Evolutionary conservation across 768 basidiomycete genomes (phyloP), one percentile per base, ranked within the genome.

Genomic region (Pholiota molesta): DNA sequence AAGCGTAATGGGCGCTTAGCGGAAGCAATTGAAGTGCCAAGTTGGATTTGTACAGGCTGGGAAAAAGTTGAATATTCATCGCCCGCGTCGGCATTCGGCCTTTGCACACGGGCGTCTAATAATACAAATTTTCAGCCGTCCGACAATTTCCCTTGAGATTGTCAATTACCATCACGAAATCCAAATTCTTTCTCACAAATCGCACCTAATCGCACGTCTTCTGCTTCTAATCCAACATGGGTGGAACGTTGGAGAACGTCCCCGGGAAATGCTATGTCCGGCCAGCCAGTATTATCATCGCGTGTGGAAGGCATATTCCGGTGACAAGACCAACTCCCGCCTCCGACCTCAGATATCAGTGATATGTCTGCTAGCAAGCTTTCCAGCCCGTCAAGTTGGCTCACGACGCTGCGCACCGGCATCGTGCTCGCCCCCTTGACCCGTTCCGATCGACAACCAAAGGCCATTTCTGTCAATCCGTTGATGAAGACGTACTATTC

Each of bases 341-440:
- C 47, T 45, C 47, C 47, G 9, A 49, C 23, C 42, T 49, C 47
- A 49, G 17, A 45, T 21, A 8, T 45, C 45, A 26, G 19, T 17
- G 19, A 47, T 4, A 49, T 19, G 3, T 55, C 61, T 2, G 52
- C 68, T 17, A 29, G 29, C 16, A 72, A 71, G 21, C 81, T 85
- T 28, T 86, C 69, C 75, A 77, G 45, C 80, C 84, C 8, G 74
- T 79, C 62, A 65, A 69, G 73, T 86, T n/a, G 85, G 86, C 28
- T 59, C 65, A 0, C 33, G 11, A 52, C 66, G 1, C 75, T 86
- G 35, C 60, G 56, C 85, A 88, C 70, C 79, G 86, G 86, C 1
- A 72, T 86, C 29, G 83, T 83, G 1, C 78, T 84, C 45, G 80
- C 85, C 0, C 87, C 86, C 0, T 63, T 83, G 33, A 87, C 86